Base-by-base conservation (phyloP, 2,329 filamentous ascomycete genomes). In the Lecanosticta acicola region DNA sequence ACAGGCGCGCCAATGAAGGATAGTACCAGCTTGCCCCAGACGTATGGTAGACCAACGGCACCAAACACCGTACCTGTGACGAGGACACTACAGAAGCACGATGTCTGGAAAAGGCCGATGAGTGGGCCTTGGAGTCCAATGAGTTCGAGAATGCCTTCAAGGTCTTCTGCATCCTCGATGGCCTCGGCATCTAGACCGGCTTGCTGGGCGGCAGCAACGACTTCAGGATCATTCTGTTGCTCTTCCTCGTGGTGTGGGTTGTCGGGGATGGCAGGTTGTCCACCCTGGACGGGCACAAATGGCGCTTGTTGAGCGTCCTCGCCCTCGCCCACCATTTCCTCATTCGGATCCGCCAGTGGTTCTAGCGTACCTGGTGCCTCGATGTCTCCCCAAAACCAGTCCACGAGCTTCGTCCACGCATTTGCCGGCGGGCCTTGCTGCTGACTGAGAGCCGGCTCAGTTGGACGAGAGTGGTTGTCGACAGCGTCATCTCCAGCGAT, bases 51-150 rank as follows among this genome's bases (percentile, higher is more conserved):
- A 71, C 93, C 95, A 36, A 97, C 81, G 41, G 89, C 91, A 48
- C 85, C 72, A 42, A 88, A 84, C 34, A 98, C 81, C 11, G 90
- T 94, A 41, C 91, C 79, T 1, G 87, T 85, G 11, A 98, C 88
- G 20, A 98, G 76, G 37, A 97, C 84, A 5, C 86, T 84, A 63
- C 91, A 95, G 67, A 98, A 98, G 13, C 96, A 82, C 45, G 87
- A 89, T 57, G 98, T 98, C 61, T 98, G 93, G 56, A 97, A 81
- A 4, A 98, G 77, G 2, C 88, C 89, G 11, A 85, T 84, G 2
- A 98, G 75, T 0, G 93, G 93, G 0, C 93, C 93, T 60, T 94
- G 87, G 85, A 98, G 94, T 32, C 93, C 93, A 48, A 98, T 85
- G 13, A 98, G 79, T 65, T 98, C 93, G 73, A 98, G 82, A 42